These are phyloP conservation scores for Medicago arabica DNA, from an alignment of 306 rosid species.

Conservation along the genomic window DNA sequence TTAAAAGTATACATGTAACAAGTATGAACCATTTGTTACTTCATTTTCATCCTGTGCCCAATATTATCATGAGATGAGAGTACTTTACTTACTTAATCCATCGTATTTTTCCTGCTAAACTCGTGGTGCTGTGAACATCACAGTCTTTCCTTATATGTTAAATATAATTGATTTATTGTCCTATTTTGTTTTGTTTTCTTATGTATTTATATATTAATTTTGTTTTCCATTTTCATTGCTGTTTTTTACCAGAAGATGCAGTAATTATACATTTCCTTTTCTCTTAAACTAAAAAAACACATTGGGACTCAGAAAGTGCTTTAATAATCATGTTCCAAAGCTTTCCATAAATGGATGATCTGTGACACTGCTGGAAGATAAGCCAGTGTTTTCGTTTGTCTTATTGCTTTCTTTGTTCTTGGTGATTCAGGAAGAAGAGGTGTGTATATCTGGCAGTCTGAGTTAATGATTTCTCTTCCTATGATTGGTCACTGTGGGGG, in stretches of 20 bases:
- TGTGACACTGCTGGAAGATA: slow-evolving; percentile 46
- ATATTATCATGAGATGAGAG: slow-evolving; percentile 2
- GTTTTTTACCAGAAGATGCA: slow-evolving; percentile 8
- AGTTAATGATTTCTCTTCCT: slow-evolving; percentile 44
- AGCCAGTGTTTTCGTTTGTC: slow-evolving; percentile 46
- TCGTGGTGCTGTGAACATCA: slow-evolving; percentile 20
- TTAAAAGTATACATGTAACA: background rate
- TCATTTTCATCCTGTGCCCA: background rate
- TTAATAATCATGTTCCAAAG: slow-evolving; percentile 42
- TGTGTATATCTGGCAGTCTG: slow-evolving; percentile 37
- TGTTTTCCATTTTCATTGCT: slow-evolving; percentile 3
- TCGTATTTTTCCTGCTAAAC: slow-evolving; percentile 22
- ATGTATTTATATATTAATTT: slow-evolving; percentile 1
- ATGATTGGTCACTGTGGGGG: slow-evolving; percentile 45
- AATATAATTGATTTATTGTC: slow-evolving; percentile 37
- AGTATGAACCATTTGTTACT: background rate
- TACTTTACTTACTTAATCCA: slow-evolving; percentile 5
- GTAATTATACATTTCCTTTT: slow-evolving; percentile 6
- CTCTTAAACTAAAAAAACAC: slow-evolving; percentile 25
- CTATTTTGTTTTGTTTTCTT: slow-evolving; percentile 25
- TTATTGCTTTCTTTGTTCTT: slow-evolving; percentile 28
- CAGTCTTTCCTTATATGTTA: slow-evolving; percentile 32
- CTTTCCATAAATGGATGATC: slow-evolving; percentile 38
- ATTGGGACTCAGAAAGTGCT: slow-evolving; percentile 47
- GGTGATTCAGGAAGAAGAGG: slow-evolving; percentile 34